Conservation (phyloP, 108 stramenopile genomes). For the Cyclotella choctawhatcheeana region DNA sequence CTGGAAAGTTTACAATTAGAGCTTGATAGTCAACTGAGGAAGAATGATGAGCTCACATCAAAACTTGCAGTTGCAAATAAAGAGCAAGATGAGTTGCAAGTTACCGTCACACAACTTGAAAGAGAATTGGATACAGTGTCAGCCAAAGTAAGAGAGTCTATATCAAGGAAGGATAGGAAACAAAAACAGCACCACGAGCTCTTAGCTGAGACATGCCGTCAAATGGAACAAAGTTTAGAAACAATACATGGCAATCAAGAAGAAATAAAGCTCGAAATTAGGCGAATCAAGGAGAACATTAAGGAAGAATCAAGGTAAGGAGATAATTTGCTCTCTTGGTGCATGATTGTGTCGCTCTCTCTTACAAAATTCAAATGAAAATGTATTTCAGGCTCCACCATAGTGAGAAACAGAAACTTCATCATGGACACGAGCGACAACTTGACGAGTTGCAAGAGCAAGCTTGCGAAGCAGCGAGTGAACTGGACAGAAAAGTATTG, state of each 20-base stretch:
- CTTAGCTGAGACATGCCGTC: slow-evolving; percentile 8
- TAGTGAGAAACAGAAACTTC: neutral
- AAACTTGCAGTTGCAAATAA: neutral
- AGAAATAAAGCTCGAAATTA: neutral
- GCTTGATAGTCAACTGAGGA: neutral
- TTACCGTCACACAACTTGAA: neutral
- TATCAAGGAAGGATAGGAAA: neutral
- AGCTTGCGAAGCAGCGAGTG: neutral
- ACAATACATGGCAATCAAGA: neutral
- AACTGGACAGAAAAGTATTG: slow-evolving; percentile 15
- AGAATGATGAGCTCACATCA: slow-evolving; percentile 6
- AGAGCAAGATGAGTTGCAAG: neutral
- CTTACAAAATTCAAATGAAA: neutral
- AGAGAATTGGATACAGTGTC: neutral
- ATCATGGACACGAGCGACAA: neutral
- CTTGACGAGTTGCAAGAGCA: slow-evolving; percentile 17
- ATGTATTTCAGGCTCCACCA: slow-evolving; percentile 12
- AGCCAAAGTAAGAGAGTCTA: neutral
- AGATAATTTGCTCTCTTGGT: neutral
- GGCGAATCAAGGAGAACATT: neutral
- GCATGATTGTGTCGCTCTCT: too few relatives aligned
- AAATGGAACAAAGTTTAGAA: neutral
- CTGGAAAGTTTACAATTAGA: neutral
- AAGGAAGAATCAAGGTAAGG: slow-evolving; percentile 4
- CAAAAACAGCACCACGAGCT: slow-evolving; percentile 7